phyloP scores from a whole-genome alignment of 192 early-diverging fungal genomes.

The Backusella westeae region DNA sequence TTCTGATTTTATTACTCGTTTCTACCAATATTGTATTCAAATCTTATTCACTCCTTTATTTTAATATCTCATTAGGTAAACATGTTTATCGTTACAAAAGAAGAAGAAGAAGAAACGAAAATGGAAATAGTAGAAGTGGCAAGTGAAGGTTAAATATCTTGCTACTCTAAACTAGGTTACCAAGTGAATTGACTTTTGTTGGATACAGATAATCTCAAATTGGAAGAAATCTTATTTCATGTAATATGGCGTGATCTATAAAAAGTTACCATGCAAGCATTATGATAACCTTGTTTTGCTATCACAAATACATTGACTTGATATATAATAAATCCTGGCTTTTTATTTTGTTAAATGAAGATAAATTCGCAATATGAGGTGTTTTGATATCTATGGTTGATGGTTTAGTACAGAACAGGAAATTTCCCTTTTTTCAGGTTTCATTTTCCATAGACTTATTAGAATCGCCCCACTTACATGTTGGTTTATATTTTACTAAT shows the following conservation, averaged over 20 bases:
- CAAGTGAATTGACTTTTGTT: background rate
- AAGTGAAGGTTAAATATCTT: background rate
- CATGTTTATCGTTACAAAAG: constrained; percentile 8
- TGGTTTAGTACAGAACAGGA: background rate
- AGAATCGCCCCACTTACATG: background rate
- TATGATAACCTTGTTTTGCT: background rate
- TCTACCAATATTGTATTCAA: constrained; percentile 5
- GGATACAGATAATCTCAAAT: background rate
- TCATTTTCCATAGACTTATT: background rate
- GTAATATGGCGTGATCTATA: background rate
- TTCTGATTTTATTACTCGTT: background rate
- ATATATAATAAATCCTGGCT: background rate
- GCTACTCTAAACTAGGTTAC: background rate
- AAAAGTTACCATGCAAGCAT: background rate
- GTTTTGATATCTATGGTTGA: background rate
- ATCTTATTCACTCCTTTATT: background rate
- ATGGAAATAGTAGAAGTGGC: background rate
- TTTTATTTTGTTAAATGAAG: background rate
- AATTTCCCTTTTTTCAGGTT: constrained; percentile 19
- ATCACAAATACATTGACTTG: background rate
- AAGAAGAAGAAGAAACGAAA: background rate
- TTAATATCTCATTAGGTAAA: background rate
- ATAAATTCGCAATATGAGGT: background rate
- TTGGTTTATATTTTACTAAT: background rate
- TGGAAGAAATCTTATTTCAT: background rate